A percentile compares a stretch with the other conserved stretches of the same genome.
Conservation (phyloP, 1,284 basidiomycete genomes). For the Sporisorium exsertum region DNA sequence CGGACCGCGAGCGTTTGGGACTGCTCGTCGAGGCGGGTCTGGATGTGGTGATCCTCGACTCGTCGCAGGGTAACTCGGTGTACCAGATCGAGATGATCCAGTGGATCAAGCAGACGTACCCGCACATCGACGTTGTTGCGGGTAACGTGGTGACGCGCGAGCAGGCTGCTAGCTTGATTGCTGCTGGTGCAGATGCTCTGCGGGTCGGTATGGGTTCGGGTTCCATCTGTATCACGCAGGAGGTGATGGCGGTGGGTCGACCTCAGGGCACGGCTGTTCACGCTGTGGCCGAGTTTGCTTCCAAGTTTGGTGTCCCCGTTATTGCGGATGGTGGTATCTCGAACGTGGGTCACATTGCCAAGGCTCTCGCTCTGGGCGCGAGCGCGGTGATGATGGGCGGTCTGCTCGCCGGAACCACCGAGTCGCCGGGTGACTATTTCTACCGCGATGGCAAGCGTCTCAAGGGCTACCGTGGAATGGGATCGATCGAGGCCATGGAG, state of each 20-base stretch:
- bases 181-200: conserved; percentile 91
- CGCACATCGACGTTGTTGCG: conserved; percentile 86
- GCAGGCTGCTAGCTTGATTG: conserved; percentile 93
- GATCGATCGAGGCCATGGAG: conserved; percentile 74
- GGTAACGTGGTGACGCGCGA: conserved; percentile 98
- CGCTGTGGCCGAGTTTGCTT: conserved; percentile 92
- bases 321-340: conserved; percentile 97
- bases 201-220: conserved; percentile 98
- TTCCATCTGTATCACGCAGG: conserved; percentile 99
- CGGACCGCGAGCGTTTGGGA: conserved; percentile 85
- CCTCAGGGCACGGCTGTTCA: conserved; percentile 97
- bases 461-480: conserved; percentile 99
- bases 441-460: conserved; percentile 98
- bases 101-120: conserved; percentile 86
- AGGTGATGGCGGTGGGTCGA: conserved; percentile 99
- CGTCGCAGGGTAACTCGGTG: conserved; percentile 93
- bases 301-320: conserved; percentile 93
- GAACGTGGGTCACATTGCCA: conserved; percentile 98
- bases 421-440: conserved; percentile 98
- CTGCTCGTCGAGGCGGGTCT: conserved; percentile 93
- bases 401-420: conserved; percentile 92
- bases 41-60: conserved; percentile 95
- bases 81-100: conserved; percentile 95
- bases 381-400: conserved; percentile 99
- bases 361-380: conserved; percentile 92